phyloP scores from a whole-genome alignment of 2,329 filamentous ascomycete species.

The Trichoderma semiorbis region DNA sequence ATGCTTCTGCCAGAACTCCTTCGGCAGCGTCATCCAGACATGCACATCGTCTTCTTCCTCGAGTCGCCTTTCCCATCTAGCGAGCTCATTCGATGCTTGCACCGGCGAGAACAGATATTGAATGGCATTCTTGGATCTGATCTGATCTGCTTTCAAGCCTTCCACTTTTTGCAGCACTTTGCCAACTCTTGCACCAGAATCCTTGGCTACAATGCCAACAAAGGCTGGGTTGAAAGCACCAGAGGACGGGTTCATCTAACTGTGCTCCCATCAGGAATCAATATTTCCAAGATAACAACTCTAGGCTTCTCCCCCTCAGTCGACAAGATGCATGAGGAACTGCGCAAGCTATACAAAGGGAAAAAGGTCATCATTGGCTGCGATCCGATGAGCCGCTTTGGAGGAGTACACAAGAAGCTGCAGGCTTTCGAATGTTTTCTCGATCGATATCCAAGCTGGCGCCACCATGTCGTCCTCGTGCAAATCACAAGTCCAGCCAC shows the following conservation, averaged over 20 bases:
- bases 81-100: slow-evolving; percentile 85
- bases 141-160: background rate
- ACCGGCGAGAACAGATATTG: slow-evolving; percentile 80
- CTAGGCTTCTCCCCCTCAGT: background rate
- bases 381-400: slow-evolving; percentile 73
- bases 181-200: slow-evolving; percentile 88
- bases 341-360: background rate
- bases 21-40: slow-evolving; percentile 76
- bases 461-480: slow-evolving; percentile 83
- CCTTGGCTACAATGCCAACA: slow-evolving; percentile 58
- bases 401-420: slow-evolving; percentile 78
- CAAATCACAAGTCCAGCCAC: slow-evolving; percentile 48
- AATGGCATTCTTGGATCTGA: slow-evolving; percentile 71
- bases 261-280: background rate
- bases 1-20: slow-evolving; percentile 84
- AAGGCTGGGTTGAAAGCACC: background rate
- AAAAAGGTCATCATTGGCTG: background rate
- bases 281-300: background rate
- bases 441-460: slow-evolving; percentile 84
- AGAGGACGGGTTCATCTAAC: background rate
- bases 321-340: background rate
- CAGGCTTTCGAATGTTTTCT: slow-evolving; percentile 91
- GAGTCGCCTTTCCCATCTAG: slow-evolving; percentile 93
- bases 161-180: slow-evolving; percentile 37
- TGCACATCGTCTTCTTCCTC: slow-evolving; percentile 90